Percentiles rank a stretch among this genome's conserved stretches.
Evolutionary conservation across 306 rosid genomes (phyloP).

Genomic region (Vigna angularis): DNA sequence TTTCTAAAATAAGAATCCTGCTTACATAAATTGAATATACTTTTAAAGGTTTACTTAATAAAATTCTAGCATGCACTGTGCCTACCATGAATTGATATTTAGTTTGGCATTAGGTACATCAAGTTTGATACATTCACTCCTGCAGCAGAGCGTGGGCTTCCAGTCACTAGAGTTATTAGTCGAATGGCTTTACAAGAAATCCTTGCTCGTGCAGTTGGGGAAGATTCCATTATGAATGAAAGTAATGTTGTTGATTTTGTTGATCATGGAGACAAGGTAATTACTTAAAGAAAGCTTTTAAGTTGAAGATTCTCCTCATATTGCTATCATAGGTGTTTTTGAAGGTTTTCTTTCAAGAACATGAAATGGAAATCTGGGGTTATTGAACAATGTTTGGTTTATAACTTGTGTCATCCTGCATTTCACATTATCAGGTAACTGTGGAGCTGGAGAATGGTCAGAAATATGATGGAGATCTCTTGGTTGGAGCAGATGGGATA

Average conservation of each 20-base stretch:
- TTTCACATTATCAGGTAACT: slow-evolving; percentile 64
- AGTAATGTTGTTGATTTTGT: slow-evolving; percentile 79
- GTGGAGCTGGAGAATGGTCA: slow-evolving; percentile 84
- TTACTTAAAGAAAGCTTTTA: slow-evolving; percentile 44
- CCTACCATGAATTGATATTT: slow-evolving; percentile 46
- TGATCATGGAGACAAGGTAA: slow-evolving; percentile 86
- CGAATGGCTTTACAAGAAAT: slow-evolving; percentile 90
- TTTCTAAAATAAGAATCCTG: background rate
- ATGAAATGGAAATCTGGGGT: slow-evolving; percentile 21
- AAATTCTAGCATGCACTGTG: slow-evolving; percentile 21
- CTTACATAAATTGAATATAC: slow-evolving; percentile 16
- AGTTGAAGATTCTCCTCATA: slow-evolving; percentile 35
- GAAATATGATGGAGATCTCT: slow-evolving; percentile 83
- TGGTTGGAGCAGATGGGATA: slow-evolving; percentile 98
- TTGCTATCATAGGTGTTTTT: slow-evolving; percentile 23
- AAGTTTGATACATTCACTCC: slow-evolving; percentile 99
- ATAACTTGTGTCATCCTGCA: slow-evolving; percentile 36
- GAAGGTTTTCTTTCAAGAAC: slow-evolving; percentile 29
- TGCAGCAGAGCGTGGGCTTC: slow-evolving; percentile 95
- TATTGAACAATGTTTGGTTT: slow-evolving; percentile 21
- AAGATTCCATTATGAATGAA: slow-evolving; percentile 67
- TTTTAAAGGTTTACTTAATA: slow-evolving; percentile 18
- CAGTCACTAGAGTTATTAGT: slow-evolving; percentile 95
- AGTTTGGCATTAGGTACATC: slow-evolving; percentile 81
- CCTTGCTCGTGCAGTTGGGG: slow-evolving; percentile 87